A percentile compares a stretch with the other conserved stretches of the same genome.
Conservation (phyloP, 495 filamentous ascomycete genomes). For the Penicillium bialowiezense region DNA sequence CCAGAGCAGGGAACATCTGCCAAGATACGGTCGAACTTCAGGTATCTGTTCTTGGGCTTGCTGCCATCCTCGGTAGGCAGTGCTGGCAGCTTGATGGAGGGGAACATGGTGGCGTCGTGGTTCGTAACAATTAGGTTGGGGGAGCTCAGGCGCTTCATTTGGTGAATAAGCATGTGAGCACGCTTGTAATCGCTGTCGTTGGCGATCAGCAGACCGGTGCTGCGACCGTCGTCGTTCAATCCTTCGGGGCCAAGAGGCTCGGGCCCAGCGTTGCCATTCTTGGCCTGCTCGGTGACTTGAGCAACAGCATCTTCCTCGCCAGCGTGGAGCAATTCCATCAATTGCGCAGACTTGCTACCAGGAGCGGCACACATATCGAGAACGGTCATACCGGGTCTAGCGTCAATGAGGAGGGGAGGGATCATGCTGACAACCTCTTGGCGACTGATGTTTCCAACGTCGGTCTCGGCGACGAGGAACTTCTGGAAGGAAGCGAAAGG, state of each 20-base stretch:
- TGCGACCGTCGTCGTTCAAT: conserved; percentile 77
- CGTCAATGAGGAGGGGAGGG: conserved; percentile 87
- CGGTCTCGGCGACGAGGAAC: conserved; percentile 96
- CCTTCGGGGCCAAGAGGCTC: conserved; percentile 44
- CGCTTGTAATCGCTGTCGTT: conserved; percentile 96
- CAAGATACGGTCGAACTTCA: conserved; percentile 95
- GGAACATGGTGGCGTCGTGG: conserved; percentile 95
- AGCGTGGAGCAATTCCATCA: conserved; percentile 89
- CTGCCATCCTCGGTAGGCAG: conserved; percentile 45
- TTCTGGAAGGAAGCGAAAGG: conserved; percentile 96
- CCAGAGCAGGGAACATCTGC: conserved; percentile 97
- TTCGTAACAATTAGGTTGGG: conserved; percentile 97
- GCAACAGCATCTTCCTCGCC: conserved; percentile 83
- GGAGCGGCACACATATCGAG: conserved; percentile 95
- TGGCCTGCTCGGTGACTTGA: conserved; percentile 52
- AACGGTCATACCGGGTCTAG: conserved; percentile 85
- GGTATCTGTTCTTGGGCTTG: conserved; percentile 61
- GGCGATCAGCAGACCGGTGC: conserved; percentile 87
- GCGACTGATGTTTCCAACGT: conserved; percentile 92
- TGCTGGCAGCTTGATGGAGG: conserved; percentile 73
- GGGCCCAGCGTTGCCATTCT: conserved; percentile 46
- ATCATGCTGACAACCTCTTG: conserved; percentile 99
- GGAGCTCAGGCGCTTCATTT: conserved; percentile 93
- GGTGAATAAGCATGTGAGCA: conserved; percentile 93
- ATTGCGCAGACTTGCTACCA: conserved; percentile 91